Conservation (phyloP, 83 land plant species). For the Thuja plicata region DNA sequence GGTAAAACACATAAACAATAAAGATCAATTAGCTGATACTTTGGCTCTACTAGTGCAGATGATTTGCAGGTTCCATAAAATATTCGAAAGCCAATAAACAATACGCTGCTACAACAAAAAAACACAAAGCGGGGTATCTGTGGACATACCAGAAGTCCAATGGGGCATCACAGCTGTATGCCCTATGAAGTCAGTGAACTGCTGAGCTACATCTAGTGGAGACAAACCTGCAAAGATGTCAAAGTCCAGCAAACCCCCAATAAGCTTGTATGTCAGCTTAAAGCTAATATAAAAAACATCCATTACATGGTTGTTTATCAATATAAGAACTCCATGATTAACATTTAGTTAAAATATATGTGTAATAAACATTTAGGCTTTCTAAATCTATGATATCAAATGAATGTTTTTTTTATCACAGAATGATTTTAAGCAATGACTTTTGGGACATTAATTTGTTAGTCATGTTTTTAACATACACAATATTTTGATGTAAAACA, state of each 20-base stretch:
- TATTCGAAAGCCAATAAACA: background rate
- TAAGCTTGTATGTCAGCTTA: constrained; percentile 66
- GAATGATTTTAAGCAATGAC: too few species aligned
- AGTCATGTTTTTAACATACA: too few species aligned
- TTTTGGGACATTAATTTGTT: too few species aligned
- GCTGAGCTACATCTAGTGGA: constrained; percentile 73
- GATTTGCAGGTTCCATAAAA: background rate
- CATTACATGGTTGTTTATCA: constrained; percentile 94
- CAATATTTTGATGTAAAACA: too few species aligned
- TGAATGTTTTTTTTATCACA: too few species aligned
- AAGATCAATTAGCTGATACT: too few species aligned
- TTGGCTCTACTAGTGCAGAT: too few species aligned
- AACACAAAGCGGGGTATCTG: background rate
- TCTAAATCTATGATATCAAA: too few species aligned
- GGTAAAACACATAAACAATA: too few species aligned
- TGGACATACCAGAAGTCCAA: constrained; percentile 74
- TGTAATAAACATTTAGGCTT: too few species aligned
- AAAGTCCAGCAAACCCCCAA: constrained; percentile 88
- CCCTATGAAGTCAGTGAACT: constrained; percentile 21
- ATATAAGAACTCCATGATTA: constrained; percentile 26
- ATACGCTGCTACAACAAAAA: background rate
- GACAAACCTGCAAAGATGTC: constrained; percentile 83
- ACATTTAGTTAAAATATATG: too few species aligned
- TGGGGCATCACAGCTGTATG: constrained; percentile 88
- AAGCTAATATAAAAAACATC: constrained; percentile 51